Base-by-base conservation (phyloP, 257 asterid species). In the Gentiana dahurica region DNA sequence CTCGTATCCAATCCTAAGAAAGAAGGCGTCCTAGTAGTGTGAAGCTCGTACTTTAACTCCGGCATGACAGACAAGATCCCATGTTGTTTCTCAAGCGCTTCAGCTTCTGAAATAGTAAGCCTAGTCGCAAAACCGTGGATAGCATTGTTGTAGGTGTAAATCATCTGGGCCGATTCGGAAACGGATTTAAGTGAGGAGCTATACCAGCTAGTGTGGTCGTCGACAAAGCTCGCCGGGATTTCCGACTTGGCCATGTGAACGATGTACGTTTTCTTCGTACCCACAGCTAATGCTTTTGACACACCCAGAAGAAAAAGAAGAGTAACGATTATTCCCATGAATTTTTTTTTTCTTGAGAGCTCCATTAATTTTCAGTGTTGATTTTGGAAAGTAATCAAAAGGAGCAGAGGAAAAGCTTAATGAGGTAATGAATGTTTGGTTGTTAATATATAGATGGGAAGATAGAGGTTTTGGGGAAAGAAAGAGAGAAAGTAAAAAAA, bases 11-110 rank as follows among this genome's bases (percentile, higher is more conserved):
- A 73, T 0, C 97, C 95, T 37, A 92, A 51, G 36, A 92, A 92
- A 38, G 72, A 12, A 7, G 98, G 98, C 3, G 98, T 81, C 34
- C 98, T 73, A 3, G 98, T 92, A 0, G 98, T 92, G 65, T 92
- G 98, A 33, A 92, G 86, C 69, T 92, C 75, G 67, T 87, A 92
- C 37, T 57, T 76, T 51, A 64, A 0, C 54, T 92, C 97, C 3
- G 87, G 94, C 4, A 53, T n/a, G 9, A 88, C 90, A 0, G 79
- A 80, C 1, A 92, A 65, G 34, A 85, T 78, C 0, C 90, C 97
- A 33, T 90, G 87, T 1, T 70, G 81, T 57, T 58, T 48, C 54
- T 64, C 63, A 66, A 92, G 73, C 2, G 65, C 70, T 47, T 43
- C 69, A 1, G 87, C 95, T 59, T 92, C 80, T 58, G 53, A 65